Conservation (phyloP, 108 stramenopile genomes). For the Nannochloropsis gaditana region DNA sequence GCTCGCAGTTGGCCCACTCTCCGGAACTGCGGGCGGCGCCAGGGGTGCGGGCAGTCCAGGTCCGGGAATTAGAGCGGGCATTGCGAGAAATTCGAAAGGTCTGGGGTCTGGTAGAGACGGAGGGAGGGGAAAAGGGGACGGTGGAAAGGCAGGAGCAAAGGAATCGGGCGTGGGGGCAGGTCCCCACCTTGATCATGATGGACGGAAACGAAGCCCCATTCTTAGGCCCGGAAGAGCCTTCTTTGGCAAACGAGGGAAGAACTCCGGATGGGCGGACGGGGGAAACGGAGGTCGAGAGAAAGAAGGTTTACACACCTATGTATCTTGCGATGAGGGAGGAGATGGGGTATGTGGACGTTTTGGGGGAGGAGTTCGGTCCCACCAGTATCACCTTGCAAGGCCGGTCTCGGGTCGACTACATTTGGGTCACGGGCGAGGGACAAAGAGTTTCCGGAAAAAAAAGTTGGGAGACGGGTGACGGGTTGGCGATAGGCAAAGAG, state of each 20-base stretch:
- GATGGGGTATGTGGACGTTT: not conserved
- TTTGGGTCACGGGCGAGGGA: not conserved
- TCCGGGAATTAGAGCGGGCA: not conserved
- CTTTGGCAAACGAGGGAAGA: not conserved
- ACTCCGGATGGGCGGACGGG: not conserved
- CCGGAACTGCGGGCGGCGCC: not conserved
- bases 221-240: not conserved
- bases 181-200: not conserved
- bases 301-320: not conserved
- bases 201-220: not conserved
- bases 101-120: not conserved
- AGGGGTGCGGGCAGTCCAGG: not conserved
- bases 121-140: conserved; percentile 8
- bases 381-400: not conserved
- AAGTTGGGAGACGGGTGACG: not conserved
- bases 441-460: not conserved
- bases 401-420: not conserved
- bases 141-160: not conserved
- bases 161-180: not conserved
- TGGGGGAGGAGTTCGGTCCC: not conserved
- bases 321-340: not conserved
- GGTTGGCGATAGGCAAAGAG: not conserved
- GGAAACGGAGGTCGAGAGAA: not conserved
- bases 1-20: not conserved
- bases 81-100: not conserved